Conservation (phyloP, 306 rosid genomes). For the Castanea crenata region DNA sequence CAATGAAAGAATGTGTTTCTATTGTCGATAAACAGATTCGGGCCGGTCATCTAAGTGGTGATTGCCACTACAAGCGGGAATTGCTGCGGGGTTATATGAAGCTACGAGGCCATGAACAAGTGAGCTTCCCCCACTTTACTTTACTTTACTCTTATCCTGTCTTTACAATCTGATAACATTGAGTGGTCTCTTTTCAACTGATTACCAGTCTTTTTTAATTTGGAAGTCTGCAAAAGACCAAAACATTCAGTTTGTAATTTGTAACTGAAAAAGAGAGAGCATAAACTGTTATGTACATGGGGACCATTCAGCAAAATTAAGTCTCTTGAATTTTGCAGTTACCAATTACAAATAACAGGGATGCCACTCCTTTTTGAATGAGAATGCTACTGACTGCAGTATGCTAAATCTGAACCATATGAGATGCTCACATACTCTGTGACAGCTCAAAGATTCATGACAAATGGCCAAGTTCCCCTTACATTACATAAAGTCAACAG, state of each 20-base stretch:
- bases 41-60: conserved; percentile 90
- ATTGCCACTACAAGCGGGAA: conserved; percentile 89
- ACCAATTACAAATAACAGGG: background rate
- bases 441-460: background rate
- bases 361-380: background rate
- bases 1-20: background rate
- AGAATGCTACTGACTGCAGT: background rate
- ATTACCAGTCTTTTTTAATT: background rate
- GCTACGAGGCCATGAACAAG: conserved; percentile 81
- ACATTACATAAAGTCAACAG: background rate
- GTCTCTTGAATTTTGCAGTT: background rate
- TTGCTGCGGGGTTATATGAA: conserved; percentile 59
- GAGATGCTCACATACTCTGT: background rate
- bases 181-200: background rate
- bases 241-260: background rate
- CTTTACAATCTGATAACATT: background rate
- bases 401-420: background rate
- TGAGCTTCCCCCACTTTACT: conserved; percentile 15
- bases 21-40: conserved; percentile 60
- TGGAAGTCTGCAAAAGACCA: background rate
- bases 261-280: background rate
- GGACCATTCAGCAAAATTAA: background rate
- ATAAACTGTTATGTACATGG: background rate
- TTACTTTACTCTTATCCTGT: background rate
- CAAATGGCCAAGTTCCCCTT: too few relatives aligned